Conservation (phyloP, 2,329 filamentous ascomycete species). For the Neofusicoccum ribis region DNA sequence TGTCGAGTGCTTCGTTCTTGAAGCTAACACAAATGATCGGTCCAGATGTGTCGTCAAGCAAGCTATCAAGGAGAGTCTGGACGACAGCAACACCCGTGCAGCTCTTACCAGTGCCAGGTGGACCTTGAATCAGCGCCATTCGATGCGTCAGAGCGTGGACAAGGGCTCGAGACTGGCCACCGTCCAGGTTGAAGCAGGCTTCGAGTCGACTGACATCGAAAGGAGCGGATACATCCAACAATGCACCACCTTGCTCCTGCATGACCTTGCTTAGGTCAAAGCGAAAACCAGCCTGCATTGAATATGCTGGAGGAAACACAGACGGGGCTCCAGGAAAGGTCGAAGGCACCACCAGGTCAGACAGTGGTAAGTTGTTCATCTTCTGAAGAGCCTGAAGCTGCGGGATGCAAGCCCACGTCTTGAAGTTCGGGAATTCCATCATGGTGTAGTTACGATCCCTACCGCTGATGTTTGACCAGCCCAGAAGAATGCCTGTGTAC, state of each 20-base stretch:
- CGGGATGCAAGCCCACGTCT: background rate
- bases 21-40: constrained; percentile 50
- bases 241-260: background rate
- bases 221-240: background rate
- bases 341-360: background rate
- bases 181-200: constrained; percentile 47
- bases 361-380: constrained; percentile 7
- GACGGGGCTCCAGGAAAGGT: background rate
- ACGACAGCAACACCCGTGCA: constrained; percentile 62
- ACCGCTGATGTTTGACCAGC: background rate
- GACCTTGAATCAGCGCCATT: constrained; percentile 66
- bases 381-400: constrained; percentile 20
- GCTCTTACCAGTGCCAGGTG: constrained; percentile 69
- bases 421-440: background rate
- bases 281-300: constrained; percentile 21
- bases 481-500: background rate
- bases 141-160: constrained; percentile 51
- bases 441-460: background rate
- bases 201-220: constrained; percentile 21
- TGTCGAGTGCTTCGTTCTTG: constrained; percentile 57
- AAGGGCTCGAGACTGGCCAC: constrained; percentile 51
- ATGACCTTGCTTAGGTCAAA: constrained; percentile 26
- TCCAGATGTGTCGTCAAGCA: constrained; percentile 35
- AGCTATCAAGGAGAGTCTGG: constrained; percentile 53
- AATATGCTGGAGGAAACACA: background rate